Percentiles rank a stretch among this genome's conserved stretches.
phyloP scores from a whole-genome alignment of 2,329 filamentous ascomycete species.

The Venturiaceae sp. region DNA sequence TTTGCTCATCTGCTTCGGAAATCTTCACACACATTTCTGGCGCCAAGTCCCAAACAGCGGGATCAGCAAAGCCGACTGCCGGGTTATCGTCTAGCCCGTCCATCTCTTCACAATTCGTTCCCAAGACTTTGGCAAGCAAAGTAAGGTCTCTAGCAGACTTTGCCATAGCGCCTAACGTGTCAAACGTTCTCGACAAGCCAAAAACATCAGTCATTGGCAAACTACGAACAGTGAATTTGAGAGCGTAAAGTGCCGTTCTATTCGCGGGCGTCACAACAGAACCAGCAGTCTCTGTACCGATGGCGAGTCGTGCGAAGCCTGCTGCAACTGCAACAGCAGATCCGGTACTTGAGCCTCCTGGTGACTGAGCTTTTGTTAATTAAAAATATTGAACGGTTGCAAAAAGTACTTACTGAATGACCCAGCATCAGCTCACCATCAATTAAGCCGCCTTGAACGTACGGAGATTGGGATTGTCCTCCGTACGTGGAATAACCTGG shows the following conservation, averaged over 20 bases:
- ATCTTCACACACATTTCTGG: not conserved
- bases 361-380: constrained; percentile 13
- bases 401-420: not conserved
- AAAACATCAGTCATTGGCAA: not conserved
- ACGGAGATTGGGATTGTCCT: constrained; percentile 20
- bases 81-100: not conserved
- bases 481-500: constrained; percentile 16
- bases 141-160: not conserved
- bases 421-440: constrained; percentile 11
- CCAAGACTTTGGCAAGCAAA: not conserved
- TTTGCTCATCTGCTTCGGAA: not conserved
- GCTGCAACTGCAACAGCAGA: constrained; percentile 24
- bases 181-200: not conserved
- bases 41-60: not conserved
- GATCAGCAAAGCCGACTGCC: not conserved
- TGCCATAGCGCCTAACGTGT: not conserved
- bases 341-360: constrained; percentile 23
- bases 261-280: constrained; percentile 17
- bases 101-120: too few species aligned
- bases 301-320: constrained; percentile 20
- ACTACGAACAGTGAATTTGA: constrained; percentile 16
- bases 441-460: constrained; percentile 13
- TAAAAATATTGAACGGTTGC: not conserved
- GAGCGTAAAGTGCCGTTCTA: constrained; percentile 16
- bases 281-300: constrained; percentile 24